A percentile compares a stretch with the other conserved stretches of the same genome.
phyloP scores from a whole-genome alignment of 202 grass and related monocot species.

The Setaria italica region DNA sequence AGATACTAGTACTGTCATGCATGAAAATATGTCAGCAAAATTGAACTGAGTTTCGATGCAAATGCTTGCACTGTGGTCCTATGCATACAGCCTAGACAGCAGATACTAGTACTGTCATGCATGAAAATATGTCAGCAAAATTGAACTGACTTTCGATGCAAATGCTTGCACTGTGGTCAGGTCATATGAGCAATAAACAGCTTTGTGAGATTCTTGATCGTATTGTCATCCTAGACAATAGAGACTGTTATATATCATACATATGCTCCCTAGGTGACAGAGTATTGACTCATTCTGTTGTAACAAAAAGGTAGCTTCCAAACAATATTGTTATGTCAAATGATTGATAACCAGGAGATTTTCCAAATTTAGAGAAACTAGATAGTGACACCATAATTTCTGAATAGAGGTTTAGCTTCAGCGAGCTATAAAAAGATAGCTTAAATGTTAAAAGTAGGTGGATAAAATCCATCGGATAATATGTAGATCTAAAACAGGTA shows the following conservation, averaged over 20 bases:
- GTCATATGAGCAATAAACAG: not conserved
- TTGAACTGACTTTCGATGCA: not conserved
- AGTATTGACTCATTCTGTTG: not conserved
- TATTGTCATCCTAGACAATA: not conserved
- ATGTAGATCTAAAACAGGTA: not conserved
- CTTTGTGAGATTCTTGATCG: not conserved
- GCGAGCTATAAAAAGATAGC: not conserved
- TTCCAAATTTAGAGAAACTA: not conserved
- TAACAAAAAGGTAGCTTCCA: not conserved
- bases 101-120: not conserved
- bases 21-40: not conserved
- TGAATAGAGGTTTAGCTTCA: not conserved
- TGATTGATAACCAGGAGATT: not conserved
- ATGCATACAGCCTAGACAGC: not conserved
- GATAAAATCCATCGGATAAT: not conserved
- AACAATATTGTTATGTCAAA: slow-evolving; percentile 13
- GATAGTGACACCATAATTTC: not conserved
- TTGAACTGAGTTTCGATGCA: not conserved
- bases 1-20: not conserved
- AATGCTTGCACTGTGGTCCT: not conserved
- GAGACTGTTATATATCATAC: not conserved
- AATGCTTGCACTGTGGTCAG: not conserved
- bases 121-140: not conserved
- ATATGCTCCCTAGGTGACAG: not conserved
- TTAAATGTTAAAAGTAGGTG: not conserved